Conservation (phyloP, 1,284 basidiomycete species). For the Cystobasidium slooffiae region DNA sequence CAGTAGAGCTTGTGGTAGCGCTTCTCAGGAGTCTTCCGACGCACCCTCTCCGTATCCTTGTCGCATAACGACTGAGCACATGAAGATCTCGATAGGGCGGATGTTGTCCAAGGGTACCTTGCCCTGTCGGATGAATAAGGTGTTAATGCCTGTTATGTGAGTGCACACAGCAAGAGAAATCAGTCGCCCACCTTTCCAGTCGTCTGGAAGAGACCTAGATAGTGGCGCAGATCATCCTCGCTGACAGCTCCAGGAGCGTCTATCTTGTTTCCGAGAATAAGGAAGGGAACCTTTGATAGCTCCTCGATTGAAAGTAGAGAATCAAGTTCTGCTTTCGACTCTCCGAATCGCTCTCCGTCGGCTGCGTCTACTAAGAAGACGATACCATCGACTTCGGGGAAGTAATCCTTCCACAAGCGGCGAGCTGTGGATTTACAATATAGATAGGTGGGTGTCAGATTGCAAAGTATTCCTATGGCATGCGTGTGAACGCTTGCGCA, state of each 20-base stretch:
- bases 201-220: constrained; percentile 95
- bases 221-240: constrained; percentile 95
- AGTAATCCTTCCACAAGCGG: constrained; percentile 99
- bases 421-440: constrained; percentile 67
- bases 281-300: constrained; percentile 94
- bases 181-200: constrained; percentile 81
- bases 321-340: constrained; percentile 96
- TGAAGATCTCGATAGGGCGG: constrained; percentile 98
- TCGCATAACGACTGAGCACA: constrained; percentile 97
- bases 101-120: constrained; percentile 96
- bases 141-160: neutral
- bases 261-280: constrained; percentile 99
- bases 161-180: neutral
- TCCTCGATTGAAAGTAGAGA: constrained; percentile 92
- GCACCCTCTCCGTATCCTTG: constrained; percentile 37
- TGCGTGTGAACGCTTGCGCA: constrained; percentile 57
- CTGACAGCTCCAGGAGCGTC: constrained; percentile 96
- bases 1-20: neutral
- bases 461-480: neutral
- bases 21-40: neutral
- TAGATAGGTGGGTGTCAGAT: neutral
- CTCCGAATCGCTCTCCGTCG: constrained; percentile 93
- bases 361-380: constrained; percentile 98
- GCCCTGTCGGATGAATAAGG: constrained; percentile 65
- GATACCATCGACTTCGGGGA: constrained; percentile 99